Evolutionary conservation across 352 stramenopile genomes (phyloP), one percentile per base, ranked within the genome.

Genomic region (Phytophthora palmivora): DNA sequence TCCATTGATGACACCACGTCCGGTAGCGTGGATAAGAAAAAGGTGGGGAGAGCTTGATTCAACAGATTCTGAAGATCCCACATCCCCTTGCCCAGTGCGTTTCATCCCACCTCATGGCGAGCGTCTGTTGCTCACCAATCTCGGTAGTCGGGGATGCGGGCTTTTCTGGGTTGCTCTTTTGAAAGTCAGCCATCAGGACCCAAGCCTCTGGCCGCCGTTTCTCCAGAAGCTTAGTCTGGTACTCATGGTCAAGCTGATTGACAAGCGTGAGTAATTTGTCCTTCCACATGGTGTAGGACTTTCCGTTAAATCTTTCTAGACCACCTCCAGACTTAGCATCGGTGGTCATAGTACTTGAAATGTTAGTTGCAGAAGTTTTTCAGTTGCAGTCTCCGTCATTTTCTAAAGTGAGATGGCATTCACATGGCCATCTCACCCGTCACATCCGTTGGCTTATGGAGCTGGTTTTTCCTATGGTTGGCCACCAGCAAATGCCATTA

Each of bases 281-380:
- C 15, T 58, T 65, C 37, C 48, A 66, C 54, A 60, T 65, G 9
- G 42, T 48, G 42, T 64, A 70, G 8, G 19, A 47, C 28, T 63
- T 67, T 4, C 41, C 47, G 7, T 58, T 58, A 11, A 48, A 65
- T n/a, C 9, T n/a, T 22, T 65, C 47, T 0, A 65, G 39, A 12
- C 39, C 57, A 24, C 47, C 39, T 12, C n/a, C 39, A 47, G 22
- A 22, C 39, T 59, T 64, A 16, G 56, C 53, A 47, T 62, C 53
- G n/a, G 32, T 16, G 12, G 39, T 47, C 46, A 65, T n/a, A n/a
- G n/a, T n/a, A n/a, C n/a, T n/a, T n/a, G n/a, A n/a, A n/a, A n/a
- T n/a, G n/a, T n/a, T n/a, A n/a, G n/a, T n/a, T n/a, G n/a, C n/a
- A n/a, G n/a, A n/a, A n/a, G n/a, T n/a, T n/a, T 32, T 32, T 8